Percentiles rank a stretch among this genome's conserved stretches.
These are phyloP conservation scores for Botryotinia convoluta DNA, from an alignment of 2,329 filamentous ascomycete genomes.

Conservation along the genomic window DNA sequence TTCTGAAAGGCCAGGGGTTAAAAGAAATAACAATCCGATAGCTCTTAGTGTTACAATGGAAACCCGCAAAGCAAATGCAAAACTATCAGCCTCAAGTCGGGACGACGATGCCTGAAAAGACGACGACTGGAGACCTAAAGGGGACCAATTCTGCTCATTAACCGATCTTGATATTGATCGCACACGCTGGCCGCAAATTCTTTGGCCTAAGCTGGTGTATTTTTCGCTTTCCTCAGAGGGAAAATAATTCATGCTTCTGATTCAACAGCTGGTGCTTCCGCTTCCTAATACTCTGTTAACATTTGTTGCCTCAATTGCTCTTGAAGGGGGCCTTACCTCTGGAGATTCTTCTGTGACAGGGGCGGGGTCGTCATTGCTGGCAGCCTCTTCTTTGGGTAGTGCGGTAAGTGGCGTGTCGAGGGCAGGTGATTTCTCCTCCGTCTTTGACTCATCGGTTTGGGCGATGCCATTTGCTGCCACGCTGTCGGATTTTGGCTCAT, in stretches of 20 bases:
- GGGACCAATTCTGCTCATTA: conserved; percentile 13
- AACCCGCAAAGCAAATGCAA: conserved; percentile 30
- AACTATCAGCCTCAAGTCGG: conserved; percentile 15
- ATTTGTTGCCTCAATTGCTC: neutral
- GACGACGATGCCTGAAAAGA: conserved; percentile 13
- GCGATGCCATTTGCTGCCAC: conserved; percentile 37
- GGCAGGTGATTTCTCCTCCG: conserved; percentile 43
- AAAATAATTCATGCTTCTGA: conserved; percentile 16
- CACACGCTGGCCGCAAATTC: neutral
- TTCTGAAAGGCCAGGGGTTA: conserved; percentile 27
- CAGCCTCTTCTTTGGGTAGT: conserved; percentile 31
- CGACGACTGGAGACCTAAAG: conserved; percentile 7
- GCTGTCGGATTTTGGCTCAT: conserved; percentile 32
- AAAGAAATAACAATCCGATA: conserved; percentile 27
- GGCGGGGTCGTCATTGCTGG: conserved; percentile 34
- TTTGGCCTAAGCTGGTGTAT: conserved; percentile 12
- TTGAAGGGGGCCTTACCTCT: conserved; percentile 24
- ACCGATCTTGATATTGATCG: conserved; percentile 12
- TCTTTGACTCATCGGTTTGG: conserved; percentile 39
- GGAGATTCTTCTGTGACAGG: conserved; percentile 25
- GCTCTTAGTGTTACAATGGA: conserved; percentile 38
- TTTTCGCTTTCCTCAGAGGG: neutral
- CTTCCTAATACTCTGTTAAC: conserved; percentile 26
- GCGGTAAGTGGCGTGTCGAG: conserved; percentile 32
- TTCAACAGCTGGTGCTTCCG: conserved; percentile 28